Base-by-base conservation (phyloP, 352 stramenopile species). In the Globisporangium sylvaticum region DNA sequence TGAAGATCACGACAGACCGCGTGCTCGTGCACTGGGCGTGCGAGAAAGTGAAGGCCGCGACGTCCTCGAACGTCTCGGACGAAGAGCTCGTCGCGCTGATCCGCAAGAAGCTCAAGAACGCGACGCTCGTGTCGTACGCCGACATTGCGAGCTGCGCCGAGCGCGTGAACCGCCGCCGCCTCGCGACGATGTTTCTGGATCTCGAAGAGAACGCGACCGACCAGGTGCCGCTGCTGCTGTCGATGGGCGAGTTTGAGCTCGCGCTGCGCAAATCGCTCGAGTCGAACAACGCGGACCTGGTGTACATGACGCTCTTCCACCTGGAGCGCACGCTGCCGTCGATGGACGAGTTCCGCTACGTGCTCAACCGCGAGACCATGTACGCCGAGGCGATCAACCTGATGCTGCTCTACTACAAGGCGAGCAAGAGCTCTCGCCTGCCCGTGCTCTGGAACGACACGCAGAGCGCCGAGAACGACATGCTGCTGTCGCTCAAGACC, bases 11-110 rank as follows among this genome's bases (percentile, higher is more conserved):
- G n/a, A 95, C 88, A 2, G 88, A 97, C 67, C 83, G 85, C 20
- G 90, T 97, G 42, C 78, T 97, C 10, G 87, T 97, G 15, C 84
- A 96, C 70, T 97, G 91, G 91, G 91, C 91, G 12, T 97, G 91
- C 69, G 89, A 94, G 59, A 96, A 96, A 67, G 84, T 97, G 27
- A 91, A 91, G 73, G 78, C 81, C 1, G 79, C 81, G 1, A 76
- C 73, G 27, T 76, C 69, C 31, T 53, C 67, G 9, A 74, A 88
- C 22, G 76, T 88, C 12, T 72, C 84, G 18, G 88, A 96, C 50
- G 88, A 96, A 57, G 87, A 92, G 62, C 73, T 96, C 2, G 87
- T 92, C n/a, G 78, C 81, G 9, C 78, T 96, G 25, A 77, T 94
- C n/a, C 82, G 87, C 24, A 90, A 91, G 69, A 92, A 90, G 73